Evolutionary conservation across 768 basidiomycete species (phyloP).

Genomic region (Boletus eberwhitei): DNA sequence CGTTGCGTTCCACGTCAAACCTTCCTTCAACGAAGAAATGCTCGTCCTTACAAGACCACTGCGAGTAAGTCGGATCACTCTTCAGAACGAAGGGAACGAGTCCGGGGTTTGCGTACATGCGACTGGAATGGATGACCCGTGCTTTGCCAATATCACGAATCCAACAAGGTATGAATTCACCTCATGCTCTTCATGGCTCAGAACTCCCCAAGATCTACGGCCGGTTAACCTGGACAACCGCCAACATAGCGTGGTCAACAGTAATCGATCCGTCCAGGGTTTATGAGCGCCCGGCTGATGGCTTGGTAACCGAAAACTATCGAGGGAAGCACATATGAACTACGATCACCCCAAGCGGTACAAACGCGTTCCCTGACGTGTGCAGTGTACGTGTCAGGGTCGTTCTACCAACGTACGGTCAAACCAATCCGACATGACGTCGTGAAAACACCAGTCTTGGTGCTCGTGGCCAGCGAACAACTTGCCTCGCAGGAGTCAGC

Average conservation of each 20-base stretch:
- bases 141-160: background rate
- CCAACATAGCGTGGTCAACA: background rate
- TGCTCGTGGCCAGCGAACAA: background rate
- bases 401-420: slow-evolving; percentile 2
- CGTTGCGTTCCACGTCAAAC: background rate
- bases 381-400: background rate
- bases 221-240: background rate
- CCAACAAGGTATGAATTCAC: background rate
- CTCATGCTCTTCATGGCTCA: background rate
- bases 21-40: too few relatives aligned
- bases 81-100: too few relatives aligned
- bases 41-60: background rate
- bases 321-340: background rate
- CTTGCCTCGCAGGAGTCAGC: background rate
- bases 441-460: background rate
- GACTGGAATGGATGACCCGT: background rate
- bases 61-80: background rate
- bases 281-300: slow-evolving; percentile 3
- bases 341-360: background rate
- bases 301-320: slow-evolving; percentile 7
- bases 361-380: slow-evolving; percentile 3
- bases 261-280: slow-evolving; percentile 1
- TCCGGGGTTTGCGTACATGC: background rate
- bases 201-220: background rate
- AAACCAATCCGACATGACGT: background rate